Conservation (phyloP, 805 yeast species). For the Schwanniomyces pseudopolymorphus region DNA sequence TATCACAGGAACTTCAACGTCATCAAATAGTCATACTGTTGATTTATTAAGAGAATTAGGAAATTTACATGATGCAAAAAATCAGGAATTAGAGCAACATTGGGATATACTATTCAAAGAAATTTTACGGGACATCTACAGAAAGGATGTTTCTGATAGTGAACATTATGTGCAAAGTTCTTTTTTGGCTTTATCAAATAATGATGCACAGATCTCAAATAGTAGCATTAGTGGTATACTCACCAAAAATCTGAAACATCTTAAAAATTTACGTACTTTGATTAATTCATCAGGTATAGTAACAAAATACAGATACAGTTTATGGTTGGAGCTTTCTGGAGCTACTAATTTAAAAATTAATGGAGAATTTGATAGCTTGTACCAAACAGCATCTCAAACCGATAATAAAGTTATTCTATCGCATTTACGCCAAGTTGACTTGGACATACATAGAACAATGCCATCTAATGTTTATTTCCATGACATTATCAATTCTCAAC, state of each 20-base stretch:
- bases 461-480: constrained; percentile 53
- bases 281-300: constrained; percentile 48
- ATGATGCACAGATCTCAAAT: background rate
- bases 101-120: constrained; percentile 44
- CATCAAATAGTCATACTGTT: constrained; percentile 5
- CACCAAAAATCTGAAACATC: constrained; percentile 1
- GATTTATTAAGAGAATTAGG: constrained; percentile 38
- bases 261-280: constrained; percentile 28
- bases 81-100: constrained; percentile 33
- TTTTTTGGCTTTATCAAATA: background rate
- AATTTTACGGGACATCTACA: constrained; percentile 31
- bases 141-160: constrained; percentile 5
- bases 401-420: constrained; percentile 18
- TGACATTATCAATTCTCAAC: constrained; percentile 33
- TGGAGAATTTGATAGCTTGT: constrained; percentile 43
- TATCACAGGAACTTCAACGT: constrained; percentile 6
- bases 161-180: constrained; percentile 13
- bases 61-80: constrained; percentile 44
- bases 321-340: constrained; percentile 59
- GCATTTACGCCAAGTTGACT: constrained; percentile 48
- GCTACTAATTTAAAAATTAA: constrained; percentile 44
- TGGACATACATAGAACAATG: constrained; percentile 56
- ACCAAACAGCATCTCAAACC: constrained; percentile 12
- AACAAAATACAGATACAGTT: constrained; percentile 41
- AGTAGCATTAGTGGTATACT: background rate